Evolutionary conservation across 495 filamentous ascomycete species (phyloP).

Genomic region (Talaromyces thailandensis): DNA sequence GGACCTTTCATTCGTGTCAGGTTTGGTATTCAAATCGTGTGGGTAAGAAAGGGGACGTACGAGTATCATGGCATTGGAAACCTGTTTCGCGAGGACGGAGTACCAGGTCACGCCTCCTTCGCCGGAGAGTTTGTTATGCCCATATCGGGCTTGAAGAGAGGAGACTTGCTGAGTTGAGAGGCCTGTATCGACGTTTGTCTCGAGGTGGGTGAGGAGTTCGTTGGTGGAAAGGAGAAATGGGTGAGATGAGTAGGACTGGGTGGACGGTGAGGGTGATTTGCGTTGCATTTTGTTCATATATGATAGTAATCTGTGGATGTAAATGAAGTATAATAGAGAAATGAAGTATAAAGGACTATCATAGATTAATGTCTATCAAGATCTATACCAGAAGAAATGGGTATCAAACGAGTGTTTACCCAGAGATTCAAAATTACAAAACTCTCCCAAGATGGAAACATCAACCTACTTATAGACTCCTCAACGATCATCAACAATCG

Average conservation of each 20-base stretch:
- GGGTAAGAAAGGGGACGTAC: constrained; percentile 26
- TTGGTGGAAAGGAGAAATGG: constrained; percentile 23
- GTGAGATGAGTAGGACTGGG: constrained; percentile 12
- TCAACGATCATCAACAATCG: not conserved
- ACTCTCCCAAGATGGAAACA: not conserved
- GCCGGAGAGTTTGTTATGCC: constrained; percentile 54
- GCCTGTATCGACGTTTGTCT: constrained; percentile 51
- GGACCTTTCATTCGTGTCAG: constrained; percentile 43
- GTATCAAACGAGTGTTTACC: not conserved
- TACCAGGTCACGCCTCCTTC: constrained; percentile 53
- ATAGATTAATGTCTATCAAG: not conserved
- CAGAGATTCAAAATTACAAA: not conserved
- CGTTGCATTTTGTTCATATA: not conserved
- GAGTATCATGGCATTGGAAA: constrained; percentile 60
- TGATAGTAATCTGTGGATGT: not conserved
- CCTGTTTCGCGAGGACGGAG: constrained; percentile 55
- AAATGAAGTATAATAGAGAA: not conserved
- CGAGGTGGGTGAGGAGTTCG: constrained; percentile 42
- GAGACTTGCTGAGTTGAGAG: constrained; percentile 40
- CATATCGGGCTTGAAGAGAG: constrained; percentile 41
- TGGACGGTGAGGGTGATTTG: not conserved
- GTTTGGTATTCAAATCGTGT: not conserved
- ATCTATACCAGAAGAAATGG: not conserved
- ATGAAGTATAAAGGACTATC: not conserved
- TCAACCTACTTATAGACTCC: not conserved